These are phyloP conservation scores for Samsoniella hepiali DNA, from an alignment of 2,329 filamentous ascomycete genomes.

Conservation along the genomic window DNA sequence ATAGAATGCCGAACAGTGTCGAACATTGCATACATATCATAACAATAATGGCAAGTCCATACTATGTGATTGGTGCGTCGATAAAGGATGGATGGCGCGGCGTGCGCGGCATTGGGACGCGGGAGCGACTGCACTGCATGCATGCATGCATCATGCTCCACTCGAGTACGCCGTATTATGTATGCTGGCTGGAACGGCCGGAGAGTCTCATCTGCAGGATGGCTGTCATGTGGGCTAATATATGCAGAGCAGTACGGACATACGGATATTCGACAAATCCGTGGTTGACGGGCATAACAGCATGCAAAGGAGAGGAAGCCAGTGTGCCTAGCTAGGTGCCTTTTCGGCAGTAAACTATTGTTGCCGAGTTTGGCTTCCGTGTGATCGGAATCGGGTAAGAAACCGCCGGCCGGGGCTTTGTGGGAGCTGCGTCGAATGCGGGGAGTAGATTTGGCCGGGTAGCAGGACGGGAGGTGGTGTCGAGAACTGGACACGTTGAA, in stretches of 20 bases:
- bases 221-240: background rate
- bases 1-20: background rate
- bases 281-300: background rate
- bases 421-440: background rate
- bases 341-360: background rate
- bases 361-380: conserved; percentile 11
- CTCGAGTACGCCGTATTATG: background rate
- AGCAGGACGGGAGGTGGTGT: background rate
- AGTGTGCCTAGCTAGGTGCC: background rate
- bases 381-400: conserved; percentile 16
- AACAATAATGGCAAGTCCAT: too few relatives aligned
- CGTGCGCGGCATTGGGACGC: background rate
- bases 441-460: background rate
- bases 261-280: background rate
- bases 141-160: background rate
- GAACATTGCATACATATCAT: too few relatives aligned
- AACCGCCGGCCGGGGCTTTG: conserved; percentile 1
- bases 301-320: too few relatives aligned
- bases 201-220: background rate
- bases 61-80: too few relatives aligned
- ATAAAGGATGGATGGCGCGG: background rate
- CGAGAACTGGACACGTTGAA: background rate
- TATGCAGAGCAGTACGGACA: background rate
- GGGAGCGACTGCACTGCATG: background rate
- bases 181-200: background rate